These are phyloP conservation scores for Rhynchosporium secalis DNA, from an alignment of 2,329 filamentous ascomycete species.

Conservation along the genomic window DNA sequence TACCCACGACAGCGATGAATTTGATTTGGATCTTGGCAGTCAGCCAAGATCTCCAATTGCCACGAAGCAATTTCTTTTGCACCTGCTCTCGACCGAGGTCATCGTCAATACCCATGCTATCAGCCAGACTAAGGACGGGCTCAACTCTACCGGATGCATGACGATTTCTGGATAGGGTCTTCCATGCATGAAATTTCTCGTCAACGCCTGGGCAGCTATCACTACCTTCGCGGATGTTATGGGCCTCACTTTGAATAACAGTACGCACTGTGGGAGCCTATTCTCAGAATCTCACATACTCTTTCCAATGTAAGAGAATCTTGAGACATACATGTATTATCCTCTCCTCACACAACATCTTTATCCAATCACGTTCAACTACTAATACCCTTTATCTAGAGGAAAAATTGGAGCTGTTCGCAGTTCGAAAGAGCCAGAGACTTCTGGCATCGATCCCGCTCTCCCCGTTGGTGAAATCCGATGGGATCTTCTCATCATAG, in stretches of 20 bases:
- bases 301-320: no score
- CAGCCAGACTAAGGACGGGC: slow-evolving; percentile 57
- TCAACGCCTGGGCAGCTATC: slow-evolving; percentile 60
- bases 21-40: slow-evolving; percentile 18
- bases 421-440: slow-evolving; percentile 33
- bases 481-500: slow-evolving; percentile 60
- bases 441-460: slow-evolving; percentile 20
- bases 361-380: no score
- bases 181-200: slow-evolving; percentile 49
- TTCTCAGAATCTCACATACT: no score
- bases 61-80: slow-evolving; percentile 58
- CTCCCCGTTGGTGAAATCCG: slow-evolving; percentile 55
- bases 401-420: slow-evolving; percentile 57
- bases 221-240: slow-evolving; percentile 54
- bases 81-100: slow-evolving; percentile 56
- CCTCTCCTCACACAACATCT: no score
- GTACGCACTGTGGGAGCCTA: no score
- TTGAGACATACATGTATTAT: no score
- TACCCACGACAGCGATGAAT: slow-evolving; percentile 19
- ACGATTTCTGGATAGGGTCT: slow-evolving; percentile 69
- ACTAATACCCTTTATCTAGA: no score
- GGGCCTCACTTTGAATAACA: slow-evolving; percentile 56
- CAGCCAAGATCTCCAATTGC: slow-evolving; percentile 42
- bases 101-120: slow-evolving; percentile 56
- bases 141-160: slow-evolving; percentile 61